Evolutionary conservation across 1,284 basidiomycete species (phyloP).

Genomic region (Veloboletus limbatus): DNA sequence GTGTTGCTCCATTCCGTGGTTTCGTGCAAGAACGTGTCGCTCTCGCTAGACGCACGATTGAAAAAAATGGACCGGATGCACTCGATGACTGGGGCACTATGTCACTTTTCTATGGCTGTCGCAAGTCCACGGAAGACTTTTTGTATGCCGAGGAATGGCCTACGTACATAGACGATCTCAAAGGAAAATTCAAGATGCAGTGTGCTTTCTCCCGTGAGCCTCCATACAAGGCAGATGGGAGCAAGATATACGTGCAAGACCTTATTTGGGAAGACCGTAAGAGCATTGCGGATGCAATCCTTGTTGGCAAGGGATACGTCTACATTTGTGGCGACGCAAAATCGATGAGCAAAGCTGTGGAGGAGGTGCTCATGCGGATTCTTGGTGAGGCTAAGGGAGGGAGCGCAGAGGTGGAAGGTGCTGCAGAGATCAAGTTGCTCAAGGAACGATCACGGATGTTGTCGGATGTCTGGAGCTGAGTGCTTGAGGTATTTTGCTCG

Average conservation of each 20-base stretch:
- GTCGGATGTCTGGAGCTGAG: conserved; percentile 79
- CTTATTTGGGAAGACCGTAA: conserved; percentile 84
- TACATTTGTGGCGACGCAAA: conserved; percentile 98
- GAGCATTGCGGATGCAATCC: conserved; percentile 82
- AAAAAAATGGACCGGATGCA: conserved; percentile 90
- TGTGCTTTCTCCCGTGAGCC: conserved; percentile 87
- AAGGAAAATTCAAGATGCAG: conserved; percentile 88
- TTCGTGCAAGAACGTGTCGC: conserved; percentile 98
- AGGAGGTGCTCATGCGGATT: conserved; percentile 81
- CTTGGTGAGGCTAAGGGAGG: conserved; percentile 94
- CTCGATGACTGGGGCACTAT: conserved; percentile 95
- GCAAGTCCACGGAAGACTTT: conserved; percentile 85
- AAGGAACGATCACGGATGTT: conserved; percentile 87
- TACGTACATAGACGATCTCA: conserved; percentile 80
- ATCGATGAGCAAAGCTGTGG: conserved; percentile 93
- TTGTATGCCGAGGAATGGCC: conserved; percentile 96
- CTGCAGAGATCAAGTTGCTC: conserved; percentile 87
- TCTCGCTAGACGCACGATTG: conserved; percentile 87
- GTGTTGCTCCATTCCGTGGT: conserved; percentile 97
- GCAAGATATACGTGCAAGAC: conserved; percentile 98
- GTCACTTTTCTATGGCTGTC: conserved; percentile 94
- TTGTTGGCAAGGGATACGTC: conserved; percentile 91
- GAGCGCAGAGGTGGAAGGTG: conserved; percentile 79
- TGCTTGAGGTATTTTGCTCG: not conserved
- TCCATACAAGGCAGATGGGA: conserved; percentile 83